Conservation (phyloP, 2,329 filamentous ascomycete genomes). For the Penicillium glabrum region DNA sequence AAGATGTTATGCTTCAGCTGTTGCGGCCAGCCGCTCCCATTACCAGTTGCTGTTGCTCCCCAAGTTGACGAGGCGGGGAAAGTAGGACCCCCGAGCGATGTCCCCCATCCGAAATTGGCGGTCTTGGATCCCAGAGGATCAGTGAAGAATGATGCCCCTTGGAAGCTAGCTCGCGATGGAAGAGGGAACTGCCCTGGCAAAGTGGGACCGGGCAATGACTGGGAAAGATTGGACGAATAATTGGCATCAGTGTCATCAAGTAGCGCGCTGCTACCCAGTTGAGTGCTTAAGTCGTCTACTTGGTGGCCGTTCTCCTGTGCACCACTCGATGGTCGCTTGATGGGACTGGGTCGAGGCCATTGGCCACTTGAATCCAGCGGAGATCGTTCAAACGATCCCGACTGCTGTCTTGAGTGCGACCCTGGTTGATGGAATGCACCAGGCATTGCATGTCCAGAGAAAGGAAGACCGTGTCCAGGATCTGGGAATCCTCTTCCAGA, state of each 20-base stretch:
- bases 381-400: slow-evolving; percentile 60
- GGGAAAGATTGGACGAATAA: slow-evolving; percentile 51
- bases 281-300: slow-evolving; percentile 71
- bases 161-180: slow-evolving; percentile 43
- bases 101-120: slow-evolving; percentile 32
- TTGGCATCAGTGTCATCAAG: slow-evolving; percentile 73
- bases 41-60: slow-evolving; percentile 36
- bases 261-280: slow-evolving; percentile 87
- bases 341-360: slow-evolving; percentile 77
- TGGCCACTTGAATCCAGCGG: slow-evolving; percentile 60
- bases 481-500: slow-evolving; percentile 58
- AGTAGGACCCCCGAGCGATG: slow-evolving; percentile 38
- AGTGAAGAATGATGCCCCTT: slow-evolving; percentile 42
- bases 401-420: slow-evolving; percentile 74
- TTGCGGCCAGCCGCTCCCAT: slow-evolving; percentile 48
- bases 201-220: slow-evolving; percentile 52
- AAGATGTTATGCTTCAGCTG: slow-evolving; percentile 47
- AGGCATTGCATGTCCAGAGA: slow-evolving; percentile 43
- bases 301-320: slow-evolving; percentile 47
- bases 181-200: slow-evolving; percentile 51
- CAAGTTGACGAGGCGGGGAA: slow-evolving; percentile 40
- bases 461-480: slow-evolving; percentile 41
- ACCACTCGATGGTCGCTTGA: slow-evolving; percentile 79
- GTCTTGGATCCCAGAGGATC: slow-evolving; percentile 42
- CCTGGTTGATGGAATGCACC: slow-evolving; percentile 36